Conservation (phyloP, 257 asterid genomes). For the Jacaranda copaia region DNA sequence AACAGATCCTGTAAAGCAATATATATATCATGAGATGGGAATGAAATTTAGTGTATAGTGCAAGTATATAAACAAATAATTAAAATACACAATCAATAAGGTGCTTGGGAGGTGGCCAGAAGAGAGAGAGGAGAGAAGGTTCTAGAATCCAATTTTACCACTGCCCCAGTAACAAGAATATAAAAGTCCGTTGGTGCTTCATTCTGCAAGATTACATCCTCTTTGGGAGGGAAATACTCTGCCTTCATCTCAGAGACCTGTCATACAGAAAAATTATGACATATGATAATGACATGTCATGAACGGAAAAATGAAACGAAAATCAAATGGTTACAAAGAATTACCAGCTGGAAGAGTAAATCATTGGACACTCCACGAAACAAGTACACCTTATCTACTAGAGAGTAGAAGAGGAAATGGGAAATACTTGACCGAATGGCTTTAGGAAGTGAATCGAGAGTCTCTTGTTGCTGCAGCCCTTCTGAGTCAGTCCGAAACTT, state of each 20-base stretch:
- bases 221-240: constrained; percentile 66
- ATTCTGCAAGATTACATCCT: constrained; percentile 71
- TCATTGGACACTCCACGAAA: constrained; percentile 66
- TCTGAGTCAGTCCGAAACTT: constrained; percentile 63
- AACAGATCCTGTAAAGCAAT: constrained; percentile 55
- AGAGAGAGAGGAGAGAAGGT: constrained; percentile 4
- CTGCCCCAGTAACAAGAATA: constrained; percentile 60
- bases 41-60: background rate
- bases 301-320: background rate
- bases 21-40: constrained; percentile 6
- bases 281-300: background rate
- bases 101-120: background rate
- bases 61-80: background rate
- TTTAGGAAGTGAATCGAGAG: constrained; percentile 60
- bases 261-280: background rate
- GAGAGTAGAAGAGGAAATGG: constrained; percentile 56
- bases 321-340: background rate
- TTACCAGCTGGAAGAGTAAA: constrained; percentile 65
- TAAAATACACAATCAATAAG: background rate
- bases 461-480: constrained; percentile 67
- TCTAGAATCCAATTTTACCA: constrained; percentile 45
- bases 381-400: constrained; percentile 62
- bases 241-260: constrained; percentile 74
- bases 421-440: constrained; percentile 63
- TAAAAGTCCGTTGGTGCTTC: constrained; percentile 73